Base-by-base conservation (phyloP, 805 yeast species). In the Grigorovia transvaalensis region DNA sequence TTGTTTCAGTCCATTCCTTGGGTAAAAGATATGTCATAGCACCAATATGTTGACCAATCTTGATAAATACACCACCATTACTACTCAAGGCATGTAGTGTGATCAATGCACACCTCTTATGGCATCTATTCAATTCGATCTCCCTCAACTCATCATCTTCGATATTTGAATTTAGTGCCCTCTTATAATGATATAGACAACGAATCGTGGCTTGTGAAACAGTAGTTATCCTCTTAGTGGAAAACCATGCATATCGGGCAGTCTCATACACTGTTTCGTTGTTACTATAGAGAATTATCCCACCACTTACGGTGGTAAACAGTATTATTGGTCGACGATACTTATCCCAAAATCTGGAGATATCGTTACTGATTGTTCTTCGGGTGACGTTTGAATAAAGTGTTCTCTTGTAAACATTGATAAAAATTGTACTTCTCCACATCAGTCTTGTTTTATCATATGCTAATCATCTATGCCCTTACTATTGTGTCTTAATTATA, bases 1-100 rank as follows among this genome's bases (percentile, higher is more conserved):
- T 93, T 0, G 98, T 83, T 15, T 81, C 80, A 1, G 98, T 91
- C 99, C 99, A 93, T 68, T 93, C 96, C 4, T 71, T 73, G 0
- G 99, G 99, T 48, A 93, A 71, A 35, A 93, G 71, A 67, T 93
- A 93, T 1, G 96, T 87, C 78, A 93, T 76, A 0, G 98, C 98
- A 44, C 90, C 79, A 12, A 93, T 72, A 64, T 93, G 99, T 66
- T 93, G 99, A 12, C 99, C 99, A 45, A 93, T 71, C 67, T 93
- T 93, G 67, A 93, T 93, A 66, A 84, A 93, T 8, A 93, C 76
- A 1, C 99, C 99, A 17, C 96, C 97, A 62, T 93, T 93, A 33
- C 72, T 73, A 62, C 87, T 89, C 40, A 93, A 69, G 0, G 97
- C 96, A 45, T 71, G 68, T 51, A 88, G 72, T 0, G 99, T 88